A percentile compares a stretch with the other conserved stretches of the same genome.
Conservation (phyloP, 2,329 filamentous ascomycete species). For the Penicillium sp. region DNA sequence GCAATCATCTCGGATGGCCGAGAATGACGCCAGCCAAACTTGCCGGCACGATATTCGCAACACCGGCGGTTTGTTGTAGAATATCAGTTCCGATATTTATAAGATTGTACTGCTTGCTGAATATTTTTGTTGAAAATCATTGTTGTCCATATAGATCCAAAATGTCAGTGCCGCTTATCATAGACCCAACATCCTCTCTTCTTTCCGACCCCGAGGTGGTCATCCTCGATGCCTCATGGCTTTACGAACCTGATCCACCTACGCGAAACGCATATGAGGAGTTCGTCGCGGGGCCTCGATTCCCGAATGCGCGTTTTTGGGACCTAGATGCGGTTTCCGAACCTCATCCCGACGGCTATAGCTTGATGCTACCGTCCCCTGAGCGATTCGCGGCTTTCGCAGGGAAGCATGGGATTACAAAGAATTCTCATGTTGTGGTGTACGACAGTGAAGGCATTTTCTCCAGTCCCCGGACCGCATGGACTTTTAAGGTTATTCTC, state of each 20-base stretch:
- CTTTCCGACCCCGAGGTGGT: background rate
- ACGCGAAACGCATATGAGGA: background rate
- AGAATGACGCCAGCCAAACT: background rate
- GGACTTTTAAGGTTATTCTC: background rate
- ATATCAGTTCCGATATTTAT: background rate
- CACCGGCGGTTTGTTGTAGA: background rate
- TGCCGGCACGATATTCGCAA: background rate
- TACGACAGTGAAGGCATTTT: constrained; percentile 1
- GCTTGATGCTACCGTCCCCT: background rate
- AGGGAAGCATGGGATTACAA: background rate
- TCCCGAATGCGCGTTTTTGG: constrained; percentile 2
- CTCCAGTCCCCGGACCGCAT: background rate
- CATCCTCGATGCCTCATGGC: constrained; percentile 2
- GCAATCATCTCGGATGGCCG: constrained; percentile 3
- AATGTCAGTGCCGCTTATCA: constrained; percentile 1
- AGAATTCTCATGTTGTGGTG: background rate
- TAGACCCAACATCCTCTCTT: background rate
- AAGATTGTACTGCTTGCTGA: background rate
- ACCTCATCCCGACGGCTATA: background rate
- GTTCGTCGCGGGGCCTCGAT: background rate
- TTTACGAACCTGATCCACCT: background rate
- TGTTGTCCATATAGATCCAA: background rate
- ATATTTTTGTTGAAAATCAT: background rate
- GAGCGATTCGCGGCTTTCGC: background rate
- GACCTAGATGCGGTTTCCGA: background rate